Conservation (phyloP, 768 basidiomycete genomes). For the Trametes villosa region DNA sequence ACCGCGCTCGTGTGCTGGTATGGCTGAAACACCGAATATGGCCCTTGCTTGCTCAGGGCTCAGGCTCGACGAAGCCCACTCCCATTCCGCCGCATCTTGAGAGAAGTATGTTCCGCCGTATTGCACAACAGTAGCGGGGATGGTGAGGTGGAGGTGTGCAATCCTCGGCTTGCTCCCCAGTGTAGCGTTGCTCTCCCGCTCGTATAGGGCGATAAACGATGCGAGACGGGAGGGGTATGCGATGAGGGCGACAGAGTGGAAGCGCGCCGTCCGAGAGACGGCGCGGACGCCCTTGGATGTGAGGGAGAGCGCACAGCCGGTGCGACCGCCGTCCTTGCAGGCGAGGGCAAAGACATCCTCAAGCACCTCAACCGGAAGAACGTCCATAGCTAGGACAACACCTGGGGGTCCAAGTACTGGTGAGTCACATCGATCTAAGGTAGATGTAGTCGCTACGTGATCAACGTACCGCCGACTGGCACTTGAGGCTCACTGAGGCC, state of each 20-base stretch:
- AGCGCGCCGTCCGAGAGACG: neutral
- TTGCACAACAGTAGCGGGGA: neutral
- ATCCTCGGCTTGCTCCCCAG: neutral
- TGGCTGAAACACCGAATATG: too few species aligned
- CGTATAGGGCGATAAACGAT: neutral
- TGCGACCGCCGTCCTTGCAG: conserved; percentile 1
- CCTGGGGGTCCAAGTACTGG: too few species aligned
- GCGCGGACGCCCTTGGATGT: neutral
- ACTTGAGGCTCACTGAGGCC: too few species aligned
- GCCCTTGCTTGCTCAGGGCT: too few species aligned
- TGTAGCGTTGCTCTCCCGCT: neutral
- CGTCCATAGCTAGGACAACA: neutral
- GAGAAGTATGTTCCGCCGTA: too few species aligned
- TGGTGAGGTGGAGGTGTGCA: neutral
- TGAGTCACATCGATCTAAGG: too few species aligned
- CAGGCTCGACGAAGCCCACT: too few species aligned
- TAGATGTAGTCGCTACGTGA: too few species aligned
- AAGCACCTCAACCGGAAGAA: neutral
- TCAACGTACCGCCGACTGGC: too few species aligned
- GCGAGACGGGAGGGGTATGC: neutral
- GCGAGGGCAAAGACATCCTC: neutral
- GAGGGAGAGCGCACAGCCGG: neutral
- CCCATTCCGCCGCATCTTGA: too few species aligned
- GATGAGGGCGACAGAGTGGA: neutral
- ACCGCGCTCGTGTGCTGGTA: too few species aligned